Conservation (phyloP, 805 yeast species). For the Wickerhamomyces mucosus region DNA sequence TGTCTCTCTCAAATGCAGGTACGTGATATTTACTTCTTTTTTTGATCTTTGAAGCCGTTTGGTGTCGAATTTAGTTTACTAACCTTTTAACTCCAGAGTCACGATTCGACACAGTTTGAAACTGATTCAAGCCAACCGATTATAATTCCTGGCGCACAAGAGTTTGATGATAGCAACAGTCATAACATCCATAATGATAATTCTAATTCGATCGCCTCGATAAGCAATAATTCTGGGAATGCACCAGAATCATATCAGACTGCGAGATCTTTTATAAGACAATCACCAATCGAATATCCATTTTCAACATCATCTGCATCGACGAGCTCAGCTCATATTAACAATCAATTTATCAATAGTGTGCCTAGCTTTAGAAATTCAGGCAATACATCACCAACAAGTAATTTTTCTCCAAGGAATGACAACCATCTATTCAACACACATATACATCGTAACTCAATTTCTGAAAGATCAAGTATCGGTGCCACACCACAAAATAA, state of each 20-base stretch:
- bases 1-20: too few species aligned
- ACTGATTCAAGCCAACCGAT: constrained; percentile 20
- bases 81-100: constrained; percentile 5
- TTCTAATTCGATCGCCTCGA: too few species aligned
- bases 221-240: too few species aligned
- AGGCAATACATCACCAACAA: constrained; percentile 15
- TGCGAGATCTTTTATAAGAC: constrained; percentile 17
- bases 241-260: constrained; percentile 20
- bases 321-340: constrained; percentile 14
- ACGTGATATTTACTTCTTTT: too few species aligned
- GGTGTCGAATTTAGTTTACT: too few species aligned
- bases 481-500: too few species aligned
- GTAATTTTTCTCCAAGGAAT: constrained; percentile 15
- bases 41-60: too few species aligned
- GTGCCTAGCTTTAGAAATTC: constrained; percentile 12
- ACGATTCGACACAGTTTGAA: constrained; percentile 7
- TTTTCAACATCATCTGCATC: constrained; percentile 19
- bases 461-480: too few species aligned
- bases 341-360: constrained; percentile 14
- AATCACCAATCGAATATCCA: constrained; percentile 13
- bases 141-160: constrained; percentile 21
- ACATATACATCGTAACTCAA: constrained; percentile 8
- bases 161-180: constrained; percentile 4
- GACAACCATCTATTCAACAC: constrained; percentile 16
- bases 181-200: background rate